Evolutionary conservation across 176 grass and related monocot species (phyloP).

Genomic region (Panicum miliaceum): DNA sequence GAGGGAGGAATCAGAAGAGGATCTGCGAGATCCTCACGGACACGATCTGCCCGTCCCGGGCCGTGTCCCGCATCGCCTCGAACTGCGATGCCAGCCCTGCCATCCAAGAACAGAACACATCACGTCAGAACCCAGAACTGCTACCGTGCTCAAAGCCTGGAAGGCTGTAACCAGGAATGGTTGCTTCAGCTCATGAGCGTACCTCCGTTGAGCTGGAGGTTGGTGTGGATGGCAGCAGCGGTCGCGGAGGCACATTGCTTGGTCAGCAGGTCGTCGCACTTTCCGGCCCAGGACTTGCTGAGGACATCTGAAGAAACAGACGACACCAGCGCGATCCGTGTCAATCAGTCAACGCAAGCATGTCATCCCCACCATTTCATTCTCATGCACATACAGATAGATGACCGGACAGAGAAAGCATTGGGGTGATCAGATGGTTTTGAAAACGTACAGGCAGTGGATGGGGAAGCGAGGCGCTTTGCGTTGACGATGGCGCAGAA

Average conservation of each 20-base stretch:
- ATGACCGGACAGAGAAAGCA: background rate
- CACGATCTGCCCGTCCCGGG: constrained; percentile 62
- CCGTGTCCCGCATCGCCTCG: constrained; percentile 65
- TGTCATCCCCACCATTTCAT: background rate
- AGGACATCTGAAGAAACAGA: constrained; percentile 40
- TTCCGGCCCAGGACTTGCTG: constrained; percentile 56
- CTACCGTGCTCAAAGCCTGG: background rate
- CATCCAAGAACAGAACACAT: background rate
- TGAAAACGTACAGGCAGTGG: constrained; percentile 48
- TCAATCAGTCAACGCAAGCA: background rate
- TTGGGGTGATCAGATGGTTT: constrained; percentile 19
- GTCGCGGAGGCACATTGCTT: constrained; percentile 45
- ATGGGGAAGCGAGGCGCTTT: constrained; percentile 22
- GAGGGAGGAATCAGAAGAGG: constrained; percentile 51
- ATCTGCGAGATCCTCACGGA: constrained; percentile 79
- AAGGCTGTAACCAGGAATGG: background rate
- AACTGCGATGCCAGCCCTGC: constrained; percentile 70
- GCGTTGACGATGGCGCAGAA: constrained; percentile 73
- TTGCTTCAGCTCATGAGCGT: background rate
- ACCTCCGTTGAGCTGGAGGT: constrained; percentile 70
- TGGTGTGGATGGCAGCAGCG: constrained; percentile 75
- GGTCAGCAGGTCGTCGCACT: constrained; percentile 51
- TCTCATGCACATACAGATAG: background rate
- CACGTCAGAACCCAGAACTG: constrained; percentile 30
- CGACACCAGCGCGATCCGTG: background rate